phyloP scores from a whole-genome alignment of 306 rosid species.

The Urtica urens region DNA sequence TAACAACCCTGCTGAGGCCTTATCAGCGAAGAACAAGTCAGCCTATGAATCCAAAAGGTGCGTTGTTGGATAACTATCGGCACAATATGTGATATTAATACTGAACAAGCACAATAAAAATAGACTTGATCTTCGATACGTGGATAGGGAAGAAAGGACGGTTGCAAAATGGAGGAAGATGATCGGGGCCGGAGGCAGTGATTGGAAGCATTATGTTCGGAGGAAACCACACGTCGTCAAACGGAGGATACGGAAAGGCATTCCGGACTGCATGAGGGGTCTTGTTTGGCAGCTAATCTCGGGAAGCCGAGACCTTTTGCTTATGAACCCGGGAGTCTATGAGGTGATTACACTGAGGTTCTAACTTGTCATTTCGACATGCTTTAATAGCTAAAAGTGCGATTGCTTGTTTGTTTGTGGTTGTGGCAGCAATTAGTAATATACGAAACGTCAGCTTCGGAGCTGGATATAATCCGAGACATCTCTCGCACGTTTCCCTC shows the following conservation, averaged over 20 bases:
- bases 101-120: no score
- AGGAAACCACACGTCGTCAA: constrained; percentile 83
- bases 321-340: constrained; percentile 97
- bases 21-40: constrained; percentile 41
- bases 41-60: constrained; percentile 56
- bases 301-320: constrained; percentile 88
- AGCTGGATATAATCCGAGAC: constrained; percentile 91
- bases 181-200: constrained; percentile 99
- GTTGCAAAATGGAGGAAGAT: constrained; percentile 99
- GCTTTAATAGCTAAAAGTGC: background rate
- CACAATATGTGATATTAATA: no score
- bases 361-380: background rate
- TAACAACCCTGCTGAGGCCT: constrained; percentile 41
- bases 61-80: no score
- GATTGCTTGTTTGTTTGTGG: constrained; percentile 13
- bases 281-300: constrained; percentile 99
- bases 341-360: constrained; percentile 42
- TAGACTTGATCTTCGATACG: background rate
- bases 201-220: constrained; percentile 86
- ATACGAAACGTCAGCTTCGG: constrained; percentile 92
- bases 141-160: constrained; percentile 68
- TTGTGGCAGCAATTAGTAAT: constrained; percentile 88
- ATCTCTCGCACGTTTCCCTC: constrained; percentile 97
- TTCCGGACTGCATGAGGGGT: constrained; percentile 98
- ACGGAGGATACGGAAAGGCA: constrained; percentile 96